Evolutionary conservation across 2,329 filamentous ascomycete species (phyloP), one percentile per base, ranked within the genome.

Genomic region (Pseudopithomyces chartarum): DNA sequence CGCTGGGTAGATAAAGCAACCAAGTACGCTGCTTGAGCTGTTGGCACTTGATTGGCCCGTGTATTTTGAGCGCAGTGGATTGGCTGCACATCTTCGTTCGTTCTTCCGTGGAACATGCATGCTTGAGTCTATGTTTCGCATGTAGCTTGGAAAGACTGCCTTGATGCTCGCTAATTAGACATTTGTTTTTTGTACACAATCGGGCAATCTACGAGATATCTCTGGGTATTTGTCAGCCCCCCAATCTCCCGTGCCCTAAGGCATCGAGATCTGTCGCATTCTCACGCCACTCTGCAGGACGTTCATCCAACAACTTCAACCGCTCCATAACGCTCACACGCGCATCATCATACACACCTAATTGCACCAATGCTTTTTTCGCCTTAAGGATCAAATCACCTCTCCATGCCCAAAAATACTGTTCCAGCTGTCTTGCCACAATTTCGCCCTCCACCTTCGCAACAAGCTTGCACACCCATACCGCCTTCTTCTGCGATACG

Each of bases 391-490:
- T 71, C 17, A 75, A 43, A 44, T 68, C 54, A 8, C 71, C 73
- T 45, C 73, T 61, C 69, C 67, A 69, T 2, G 43, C 42, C 59
- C 58, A 70, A 22, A 73, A 74, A 1, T 45, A 38, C n/a, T 56
- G 46, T 40, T 74, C 68, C n/a, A 74, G 48, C 42, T 62, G 59
- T 49, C 55, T 63, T 17, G 70, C 71, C 13, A 64, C 68, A 15
- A 57, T 49, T 29, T 63, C 63, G 15, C 73, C 73, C 52, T 75
- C 69, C 0, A 70, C 67, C 38, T 56, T 56, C 2, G 66, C 65
- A 26, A 75, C 68, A 6, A 72, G 45, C 15, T 59, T 56, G 38
- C 67, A 69, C 7, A 74, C 67, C 70, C 69, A 74, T 8, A 63
- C 64, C 44, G 73, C 42, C 39, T 63, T 65, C 26, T 63, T 58